Conservation (phyloP, 2,329 filamentous ascomycete genomes). For the Chaetomiaceae sp. region DNA sequence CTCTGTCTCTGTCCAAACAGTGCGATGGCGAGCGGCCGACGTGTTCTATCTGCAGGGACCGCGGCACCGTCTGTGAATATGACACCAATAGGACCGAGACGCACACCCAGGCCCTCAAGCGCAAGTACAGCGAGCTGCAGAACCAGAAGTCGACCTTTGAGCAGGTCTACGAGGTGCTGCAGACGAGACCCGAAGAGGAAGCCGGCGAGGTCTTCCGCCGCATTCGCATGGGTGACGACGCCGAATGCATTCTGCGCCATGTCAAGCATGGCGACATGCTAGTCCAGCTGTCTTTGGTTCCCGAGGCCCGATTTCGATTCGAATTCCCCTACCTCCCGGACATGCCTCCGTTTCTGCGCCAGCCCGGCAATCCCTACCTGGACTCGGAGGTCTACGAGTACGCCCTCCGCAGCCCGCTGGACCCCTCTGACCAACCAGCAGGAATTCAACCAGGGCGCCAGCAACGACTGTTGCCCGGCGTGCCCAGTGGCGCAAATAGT, state of each 20-base stretch:
- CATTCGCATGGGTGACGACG: conserved; percentile 34
- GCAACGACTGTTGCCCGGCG: conserved; percentile 2
- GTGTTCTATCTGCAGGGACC: conserved; percentile 29
- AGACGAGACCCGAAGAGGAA: conserved; percentile 26
- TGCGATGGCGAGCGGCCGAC: conserved; percentile 30
- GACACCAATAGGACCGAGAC: conserved; percentile 30
- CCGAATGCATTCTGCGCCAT: conserved; percentile 31
- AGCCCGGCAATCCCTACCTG: conserved; percentile 28
- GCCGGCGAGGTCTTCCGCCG: conserved; percentile 32
- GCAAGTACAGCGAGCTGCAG: conserved; percentile 30
- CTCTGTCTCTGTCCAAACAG: conserved; percentile 17
- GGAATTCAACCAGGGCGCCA: conserved; percentile 3
- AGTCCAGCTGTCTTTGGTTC: conserved; percentile 34
- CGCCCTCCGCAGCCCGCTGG: conserved; percentile 3
- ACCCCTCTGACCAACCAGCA: conserved; percentile 8
- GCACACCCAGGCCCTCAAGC: conserved; percentile 31
- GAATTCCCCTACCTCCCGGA: conserved; percentile 35
- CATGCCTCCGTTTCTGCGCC: conserved; percentile 29
- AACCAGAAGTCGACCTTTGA: conserved; percentile 27
- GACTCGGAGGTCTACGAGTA: conserved; percentile 30
- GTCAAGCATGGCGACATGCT: conserved; percentile 35
- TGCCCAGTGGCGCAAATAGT: background rate
- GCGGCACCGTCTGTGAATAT: conserved; percentile 29
- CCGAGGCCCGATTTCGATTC: conserved; percentile 37
- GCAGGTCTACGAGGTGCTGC: conserved; percentile 29